These are phyloP conservation scores for Paraphoma chrysanthemicola DNA, from an alignment of 2,329 filamentous ascomycete species.

Conservation along the genomic window DNA sequence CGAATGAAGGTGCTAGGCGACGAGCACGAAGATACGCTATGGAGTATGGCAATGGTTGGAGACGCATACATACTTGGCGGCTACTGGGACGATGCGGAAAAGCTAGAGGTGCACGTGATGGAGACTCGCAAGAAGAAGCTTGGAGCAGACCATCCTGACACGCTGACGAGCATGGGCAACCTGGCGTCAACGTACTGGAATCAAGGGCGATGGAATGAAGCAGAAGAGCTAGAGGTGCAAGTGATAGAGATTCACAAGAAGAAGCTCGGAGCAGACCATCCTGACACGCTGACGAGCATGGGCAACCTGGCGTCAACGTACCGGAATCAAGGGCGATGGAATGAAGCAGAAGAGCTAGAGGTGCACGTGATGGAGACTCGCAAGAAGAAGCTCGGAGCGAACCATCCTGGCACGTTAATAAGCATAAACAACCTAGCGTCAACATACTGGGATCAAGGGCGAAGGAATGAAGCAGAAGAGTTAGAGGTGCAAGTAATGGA, in stretches of 20 bases:
- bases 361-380: neutral
- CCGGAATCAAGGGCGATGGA: neutral
- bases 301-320: neutral
- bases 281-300: neutral
- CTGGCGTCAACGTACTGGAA: neutral
- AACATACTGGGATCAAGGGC: neutral
- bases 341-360: neutral
- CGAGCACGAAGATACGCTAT: constrained; percentile 7
- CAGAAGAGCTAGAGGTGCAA: neutral
- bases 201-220: neutral
- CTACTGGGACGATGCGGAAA: neutral
- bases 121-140: neutral
- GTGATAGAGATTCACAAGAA: neutral
- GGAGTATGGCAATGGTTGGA: constrained; percentile 8
- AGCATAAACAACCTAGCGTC: neutral
- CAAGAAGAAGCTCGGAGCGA: neutral
- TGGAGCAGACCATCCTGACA: neutral
- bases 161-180: neutral
- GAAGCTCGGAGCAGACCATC: neutral
- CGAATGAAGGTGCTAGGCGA: constrained; percentile 5
- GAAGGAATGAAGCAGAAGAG: neutral
- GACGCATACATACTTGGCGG: neutral
- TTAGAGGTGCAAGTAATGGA: neutral
- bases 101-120: neutral
- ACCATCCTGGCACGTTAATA: neutral